These are phyloP conservation scores for Arthrobotrys megalospora DNA, from an alignment of 2,329 filamentous ascomycete species.

Conservation along the genomic window DNA sequence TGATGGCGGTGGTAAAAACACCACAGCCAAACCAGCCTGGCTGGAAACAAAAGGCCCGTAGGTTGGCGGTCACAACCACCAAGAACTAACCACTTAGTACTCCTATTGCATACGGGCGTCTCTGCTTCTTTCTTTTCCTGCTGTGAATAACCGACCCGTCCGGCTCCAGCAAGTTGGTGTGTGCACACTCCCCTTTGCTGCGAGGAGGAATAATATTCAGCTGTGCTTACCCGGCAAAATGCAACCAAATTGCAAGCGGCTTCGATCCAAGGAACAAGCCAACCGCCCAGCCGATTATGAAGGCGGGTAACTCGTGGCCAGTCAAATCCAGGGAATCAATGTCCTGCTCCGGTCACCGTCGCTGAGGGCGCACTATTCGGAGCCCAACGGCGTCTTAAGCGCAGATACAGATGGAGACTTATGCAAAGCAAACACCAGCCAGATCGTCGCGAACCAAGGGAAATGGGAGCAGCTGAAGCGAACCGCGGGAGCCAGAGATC, in stretches of 20 bases:
- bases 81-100: slow-evolving; percentile 20
- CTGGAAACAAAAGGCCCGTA: slow-evolving; percentile 49
- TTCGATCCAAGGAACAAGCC: slow-evolving; percentile 36
- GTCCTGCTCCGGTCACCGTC: slow-evolving; percentile 47
- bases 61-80: slow-evolving; percentile 38
- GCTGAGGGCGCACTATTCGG: slow-evolving; percentile 22
- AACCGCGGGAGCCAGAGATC: slow-evolving; percentile 39
- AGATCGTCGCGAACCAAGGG: slow-evolving; percentile 45
- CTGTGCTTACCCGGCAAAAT: slow-evolving; percentile 58
- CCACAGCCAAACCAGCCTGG: slow-evolving; percentile 36
- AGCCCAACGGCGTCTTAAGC: slow-evolving; percentile 38
- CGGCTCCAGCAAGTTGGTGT: slow-evolving; percentile 22
- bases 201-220: slow-evolving; percentile 22
- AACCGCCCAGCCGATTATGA: slow-evolving; percentile 54
- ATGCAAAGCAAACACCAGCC: slow-evolving; percentile 45
- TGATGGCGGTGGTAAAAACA: slow-evolving; percentile 28
- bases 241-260: slow-evolving; percentile 45
- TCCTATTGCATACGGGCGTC: neutral
- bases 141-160: slow-evolving; percentile 51
- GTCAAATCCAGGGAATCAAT: slow-evolving; percentile 42
- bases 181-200: slow-evolving; percentile 40
- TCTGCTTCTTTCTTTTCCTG: slow-evolving; percentile 12
- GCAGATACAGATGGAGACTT: slow-evolving; percentile 29
- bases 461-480: slow-evolving; percentile 34
- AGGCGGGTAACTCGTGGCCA: slow-evolving; percentile 49